Evolutionary conservation across 2,329 filamentous ascomycete species (phyloP), one percentile per base, ranked within the genome.

Genomic region (Amesomyces nigricolor): DNA sequence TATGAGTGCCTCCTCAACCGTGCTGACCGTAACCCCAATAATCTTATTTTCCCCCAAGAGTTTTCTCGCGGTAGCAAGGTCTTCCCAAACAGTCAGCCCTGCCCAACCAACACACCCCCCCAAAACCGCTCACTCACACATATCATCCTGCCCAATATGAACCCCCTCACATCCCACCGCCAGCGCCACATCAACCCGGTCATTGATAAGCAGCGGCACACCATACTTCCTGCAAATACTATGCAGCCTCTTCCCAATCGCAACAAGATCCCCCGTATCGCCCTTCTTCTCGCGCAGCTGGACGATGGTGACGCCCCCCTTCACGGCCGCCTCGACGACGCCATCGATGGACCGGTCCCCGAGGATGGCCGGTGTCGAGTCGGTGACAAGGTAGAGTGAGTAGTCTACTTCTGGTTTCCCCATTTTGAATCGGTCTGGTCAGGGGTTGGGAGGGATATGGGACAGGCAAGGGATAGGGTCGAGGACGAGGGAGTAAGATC

Each of bases 71-170:
- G 79, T 78, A 8, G 72, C 66, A 29, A 89, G 69, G 57, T 82
- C 83, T 85, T 48, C 8, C 14, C 13, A 9, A 13, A 4, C 10
- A 6, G 5, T 39, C 10, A 46, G 35, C 14, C 11, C 37, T 26
- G 22, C 22, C 7, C 13, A 13, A 42, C 5, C 26, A 26, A 29
- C 19, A 8, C 17, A 16, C 13, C 4, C 6, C 7, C 3, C 2
- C 1, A 37, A 35, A 30, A 14, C 26, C 1, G n/a, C 22, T 16
- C 35, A 70, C 78, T 62, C 70, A 88, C 86, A 78, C 77, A 96
- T 86, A 70, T 97, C 92, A 78, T 96, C 91, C 74, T 97, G 92
- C 6, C 94, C 94, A 48, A 97, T 81, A 70, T 97, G 94, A 8
- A 96, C 90, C 45, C 94, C 94, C 73, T 96, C 92, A 55, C 89